Base-by-base conservation (phyloP, 331 rosid species). In the Prunus yedoensis region DNA sequence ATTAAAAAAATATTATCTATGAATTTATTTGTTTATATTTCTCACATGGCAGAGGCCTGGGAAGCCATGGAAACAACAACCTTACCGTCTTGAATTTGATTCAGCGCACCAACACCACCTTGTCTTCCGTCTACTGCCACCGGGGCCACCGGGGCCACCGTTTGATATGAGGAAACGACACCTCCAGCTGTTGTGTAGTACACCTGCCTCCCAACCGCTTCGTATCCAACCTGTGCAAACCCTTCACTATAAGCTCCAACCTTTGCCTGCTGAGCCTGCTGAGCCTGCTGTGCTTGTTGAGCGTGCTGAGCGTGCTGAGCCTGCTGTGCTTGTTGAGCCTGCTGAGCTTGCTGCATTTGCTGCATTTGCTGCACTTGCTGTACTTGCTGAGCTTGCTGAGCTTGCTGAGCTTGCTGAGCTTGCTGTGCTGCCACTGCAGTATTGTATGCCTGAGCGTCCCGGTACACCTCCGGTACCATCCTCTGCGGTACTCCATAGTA, bases 401-500 rank as follows among this genome's bases (percentile, higher is more conserved):
- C 72, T 30, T 74, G 88, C 10, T 78, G 79, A 8, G 76, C 85
- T 10, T 66, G 75, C 2, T 70, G 74, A 2, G 21, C 62, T 41
- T 71, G 76, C 58, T 73, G 77, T 45, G 77, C 69, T 2, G 79
- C 66, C n/a, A 60, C 51, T 2, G 78, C 77, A 10, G 85, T 71
- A 63, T 75, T 84, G 81, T 87, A 88, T 32, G 71, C 74, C 74
- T n/a, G 89, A 45, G 23, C 70, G 20, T 83, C 84, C n/a, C 74
- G 82, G 79, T 78, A 79, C 54, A 38, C 27, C 62, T 82, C 83
- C 1, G 81, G 87, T 7, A 74, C 79, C 82, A 85, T 77, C 57
- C 90, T 79, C 68, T 78, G 92, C 10, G 58, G 77, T 10, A 87
- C 76, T 60, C 91, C 92, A 57, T 89, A 89, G 77, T 79, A 89